Evolutionary conservation across 495 filamentous ascomycete species (phyloP).

Genomic region (Xylaria flabelliformis): DNA sequence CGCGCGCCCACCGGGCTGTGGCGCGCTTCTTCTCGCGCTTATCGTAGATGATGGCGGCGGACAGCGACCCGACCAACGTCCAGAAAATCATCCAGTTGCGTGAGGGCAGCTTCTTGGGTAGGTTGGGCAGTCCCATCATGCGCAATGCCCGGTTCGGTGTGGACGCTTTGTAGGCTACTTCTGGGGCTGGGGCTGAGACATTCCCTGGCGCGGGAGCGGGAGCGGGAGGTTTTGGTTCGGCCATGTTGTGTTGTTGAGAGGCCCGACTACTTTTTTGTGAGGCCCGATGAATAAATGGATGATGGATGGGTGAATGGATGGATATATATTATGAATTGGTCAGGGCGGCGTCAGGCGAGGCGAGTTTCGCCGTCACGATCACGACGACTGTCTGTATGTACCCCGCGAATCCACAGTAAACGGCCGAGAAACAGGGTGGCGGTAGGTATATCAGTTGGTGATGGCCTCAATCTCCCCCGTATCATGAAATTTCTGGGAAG

Average conservation of each 20-base stretch:
- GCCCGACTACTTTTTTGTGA: neutral
- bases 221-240: slow-evolving; percentile 23
- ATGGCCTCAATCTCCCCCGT: neutral
- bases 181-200: slow-evolving; percentile 27
- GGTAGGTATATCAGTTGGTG: neutral
- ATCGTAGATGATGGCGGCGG: slow-evolving; percentile 83
- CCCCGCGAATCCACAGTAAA: neutral
- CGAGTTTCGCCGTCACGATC: neutral
- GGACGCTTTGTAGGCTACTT: slow-evolving; percentile 51
- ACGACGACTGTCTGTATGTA: neutral
- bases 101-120: slow-evolving; percentile 86
- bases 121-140: slow-evolving; percentile 82
- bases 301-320: too few species aligned
- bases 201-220: slow-evolving; percentile 18
- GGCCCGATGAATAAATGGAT: too few species aligned
- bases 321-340: too few species aligned
- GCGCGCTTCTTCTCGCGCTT: slow-evolving; percentile 82
- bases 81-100: slow-evolving; percentile 98
- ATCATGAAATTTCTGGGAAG: slow-evolving; percentile 17
- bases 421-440: neutral
- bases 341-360: neutral
- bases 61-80: slow-evolving; percentile 75
- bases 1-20: slow-evolving; percentile 83
- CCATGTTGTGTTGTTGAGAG: slow-evolving; percentile 24
- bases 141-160: slow-evolving; percentile 71